phyloP scores from a whole-genome alignment of 2,329 filamentous ascomycete species.

The Thermomyces lanuginosus region DNA sequence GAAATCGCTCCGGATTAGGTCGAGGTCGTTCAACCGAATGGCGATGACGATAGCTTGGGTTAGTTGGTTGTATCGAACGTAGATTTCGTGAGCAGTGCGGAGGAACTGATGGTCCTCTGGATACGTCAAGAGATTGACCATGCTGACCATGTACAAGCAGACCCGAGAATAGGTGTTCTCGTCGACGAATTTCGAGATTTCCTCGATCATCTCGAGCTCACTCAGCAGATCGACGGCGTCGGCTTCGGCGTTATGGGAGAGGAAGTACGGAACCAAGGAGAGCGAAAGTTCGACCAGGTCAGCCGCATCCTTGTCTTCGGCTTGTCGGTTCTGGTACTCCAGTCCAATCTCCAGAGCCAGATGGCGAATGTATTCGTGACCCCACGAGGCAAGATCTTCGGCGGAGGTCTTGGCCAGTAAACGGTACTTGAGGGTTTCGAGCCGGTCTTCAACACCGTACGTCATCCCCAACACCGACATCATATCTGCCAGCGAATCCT shows the following conservation, averaged over 20 bases:
- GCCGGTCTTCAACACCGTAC: conserved; percentile 86
- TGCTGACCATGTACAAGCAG: conserved; percentile 96
- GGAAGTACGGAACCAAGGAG: conserved; percentile 77
- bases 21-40: conserved; percentile 76
- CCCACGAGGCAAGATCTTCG: conserved; percentile 90
- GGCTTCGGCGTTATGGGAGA: conserved; percentile 94
- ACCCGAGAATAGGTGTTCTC: conserved; percentile 86
- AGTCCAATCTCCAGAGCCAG: conserved; percentile 89
- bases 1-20: conserved; percentile 70
- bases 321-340: conserved; percentile 76
- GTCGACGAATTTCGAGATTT: conserved; percentile 77
- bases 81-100: conserved; percentile 80
- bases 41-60: conserved; percentile 88
- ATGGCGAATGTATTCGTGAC: conserved; percentile 95
- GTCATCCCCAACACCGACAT: conserved; percentile 98
- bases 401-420: conserved; percentile 57
- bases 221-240: conserved; percentile 95
- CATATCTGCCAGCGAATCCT: conserved; percentile 74
- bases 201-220: conserved; percentile 91
- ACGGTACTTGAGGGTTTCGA: conserved; percentile 92
- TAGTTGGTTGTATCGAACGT: conserved; percentile 80
- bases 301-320: conserved; percentile 65
- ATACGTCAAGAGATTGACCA: conserved; percentile 94
- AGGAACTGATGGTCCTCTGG: conserved; percentile 95
- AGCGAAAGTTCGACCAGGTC: conserved; percentile 76